A percentile compares a stretch with the other conserved stretches of the same genome.
Conservation (phyloP, 78 protist species). For the Dictyostelium intermedium region DNA sequence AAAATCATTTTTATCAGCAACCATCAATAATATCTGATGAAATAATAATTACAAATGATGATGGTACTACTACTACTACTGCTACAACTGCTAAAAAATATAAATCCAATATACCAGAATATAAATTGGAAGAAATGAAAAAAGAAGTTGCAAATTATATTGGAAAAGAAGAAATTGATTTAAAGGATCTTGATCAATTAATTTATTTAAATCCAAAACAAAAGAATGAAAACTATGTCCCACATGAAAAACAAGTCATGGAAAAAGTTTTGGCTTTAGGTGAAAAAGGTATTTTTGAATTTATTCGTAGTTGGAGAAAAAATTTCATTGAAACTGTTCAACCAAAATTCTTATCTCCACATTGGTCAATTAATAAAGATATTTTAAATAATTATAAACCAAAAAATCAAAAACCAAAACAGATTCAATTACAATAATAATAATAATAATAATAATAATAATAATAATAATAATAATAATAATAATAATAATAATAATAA, state of each 20-base stretch:
- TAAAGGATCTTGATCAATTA: background rate
- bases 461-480: background rate
- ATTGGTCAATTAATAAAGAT: conserved; percentile 62
- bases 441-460: background rate
- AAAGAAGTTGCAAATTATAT: conserved; percentile 1
- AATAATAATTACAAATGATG: background rate
- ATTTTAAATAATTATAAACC: conserved; percentile 8
- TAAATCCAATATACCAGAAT: conserved; percentile 1
- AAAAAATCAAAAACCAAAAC: background rate
- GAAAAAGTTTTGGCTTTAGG: conserved; percentile 47
- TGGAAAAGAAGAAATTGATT: background rate
- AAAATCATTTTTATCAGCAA: background rate
- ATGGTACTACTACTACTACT: background rate
- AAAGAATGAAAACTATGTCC: conserved; percentile 13
- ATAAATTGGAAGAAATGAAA: conserved; percentile 21
- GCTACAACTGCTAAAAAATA: background rate
- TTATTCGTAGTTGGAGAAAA: conserved; percentile 43
- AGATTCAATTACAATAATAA: background rate
- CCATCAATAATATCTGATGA: background rate
- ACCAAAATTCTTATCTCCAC: conserved; percentile 45
- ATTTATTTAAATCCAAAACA: background rate
- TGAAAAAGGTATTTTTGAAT: conserved; percentile 45
- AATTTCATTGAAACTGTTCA: conserved; percentile 41
- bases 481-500: too few species aligned
- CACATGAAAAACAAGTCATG: conserved; percentile 66